phyloP scores from a whole-genome alignment of 345 rosid genomes.

The Syzygium jambos region DNA sequence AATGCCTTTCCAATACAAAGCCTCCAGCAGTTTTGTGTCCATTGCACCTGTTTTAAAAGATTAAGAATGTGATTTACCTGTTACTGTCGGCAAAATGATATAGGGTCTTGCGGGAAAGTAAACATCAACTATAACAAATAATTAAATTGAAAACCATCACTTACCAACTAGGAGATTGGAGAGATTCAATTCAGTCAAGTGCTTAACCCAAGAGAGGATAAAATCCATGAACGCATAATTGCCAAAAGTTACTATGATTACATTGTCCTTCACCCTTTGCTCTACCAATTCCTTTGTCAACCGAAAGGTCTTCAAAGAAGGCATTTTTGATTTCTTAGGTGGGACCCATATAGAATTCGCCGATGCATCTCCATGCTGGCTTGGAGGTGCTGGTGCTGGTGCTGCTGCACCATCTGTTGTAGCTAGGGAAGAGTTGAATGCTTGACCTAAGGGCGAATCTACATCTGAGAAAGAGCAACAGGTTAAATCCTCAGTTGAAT shows the following conservation, averaged over 20 bases:
- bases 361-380: conserved; percentile 15
- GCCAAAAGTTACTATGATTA: conserved; percentile 81
- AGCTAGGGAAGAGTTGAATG: conserved; percentile 25
- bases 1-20: conserved; percentile 94
- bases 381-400: conserved; percentile 10
- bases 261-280: conserved; percentile 64
- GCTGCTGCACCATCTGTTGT: conserved; percentile 10
- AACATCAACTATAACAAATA: not conserved
- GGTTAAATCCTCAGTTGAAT: not conserved
- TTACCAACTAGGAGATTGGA: conserved; percentile 82
- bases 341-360: conserved; percentile 72
- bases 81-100: not conserved
- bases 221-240: conserved; percentile 97
- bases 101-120: not conserved
- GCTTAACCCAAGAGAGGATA: conserved; percentile 92
- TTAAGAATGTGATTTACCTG: not conserved
- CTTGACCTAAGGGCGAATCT: conserved; percentile 13
- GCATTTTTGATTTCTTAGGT: conserved; percentile 56
- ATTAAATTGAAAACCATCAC: conserved; percentile 4
- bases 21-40: conserved; percentile 89
- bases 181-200: conserved; percentile 75
- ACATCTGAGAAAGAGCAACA: conserved; percentile 22
- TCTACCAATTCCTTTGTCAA: conserved; percentile 63
- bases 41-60: conserved; percentile 59
- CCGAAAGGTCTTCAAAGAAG: conserved; percentile 57